These are phyloP conservation scores for Phytophthora litchii DNA, from an alignment of 352 stramenopile genomes.

Conservation along the genomic window DNA sequence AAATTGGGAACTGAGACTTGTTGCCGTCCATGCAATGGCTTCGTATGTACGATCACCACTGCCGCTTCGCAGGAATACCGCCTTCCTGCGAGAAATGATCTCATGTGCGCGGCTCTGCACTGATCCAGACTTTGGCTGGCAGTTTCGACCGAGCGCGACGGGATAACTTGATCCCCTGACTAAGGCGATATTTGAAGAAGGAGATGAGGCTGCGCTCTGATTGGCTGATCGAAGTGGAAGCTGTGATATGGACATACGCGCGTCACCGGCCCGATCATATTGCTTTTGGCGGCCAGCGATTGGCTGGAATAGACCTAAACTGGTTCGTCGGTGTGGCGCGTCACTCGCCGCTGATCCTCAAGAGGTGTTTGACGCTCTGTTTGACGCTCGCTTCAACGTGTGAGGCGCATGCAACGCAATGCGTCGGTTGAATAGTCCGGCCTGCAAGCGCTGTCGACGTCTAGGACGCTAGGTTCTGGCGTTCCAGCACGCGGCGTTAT, in stretches of 20 bases:
- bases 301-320: slow-evolving; percentile 18
- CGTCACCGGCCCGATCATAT: slow-evolving; percentile 25
- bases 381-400: slow-evolving; percentile 12
- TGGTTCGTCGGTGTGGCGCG: neutral
- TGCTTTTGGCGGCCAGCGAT: slow-evolving; percentile 13
- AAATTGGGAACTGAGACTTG: slow-evolving; percentile 50
- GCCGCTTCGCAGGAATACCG: slow-evolving; percentile 17
- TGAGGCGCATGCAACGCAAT: slow-evolving; percentile 18
- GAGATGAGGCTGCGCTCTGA: slow-evolving; percentile 22
- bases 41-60: too few relatives aligned
- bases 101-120: neutral
- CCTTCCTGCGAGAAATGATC: slow-evolving; percentile 10
- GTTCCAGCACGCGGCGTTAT: slow-evolving; percentile 7
- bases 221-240: slow-evolving; percentile 30
- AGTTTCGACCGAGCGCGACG: too few relatives aligned
- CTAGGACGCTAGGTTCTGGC: neutral
- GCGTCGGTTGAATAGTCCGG: slow-evolving; percentile 9
- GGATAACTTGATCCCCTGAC: neutral
- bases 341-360: too few relatives aligned
- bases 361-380: slow-evolving; percentile 18
- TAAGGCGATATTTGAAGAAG: slow-evolving; percentile 26
- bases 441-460: neutral
- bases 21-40: neutral
- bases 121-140: neutral
- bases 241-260: slow-evolving; percentile 23